Conservation (phyloP, 257 asterid species). For the Nicotiana obtusifolia region DNA sequence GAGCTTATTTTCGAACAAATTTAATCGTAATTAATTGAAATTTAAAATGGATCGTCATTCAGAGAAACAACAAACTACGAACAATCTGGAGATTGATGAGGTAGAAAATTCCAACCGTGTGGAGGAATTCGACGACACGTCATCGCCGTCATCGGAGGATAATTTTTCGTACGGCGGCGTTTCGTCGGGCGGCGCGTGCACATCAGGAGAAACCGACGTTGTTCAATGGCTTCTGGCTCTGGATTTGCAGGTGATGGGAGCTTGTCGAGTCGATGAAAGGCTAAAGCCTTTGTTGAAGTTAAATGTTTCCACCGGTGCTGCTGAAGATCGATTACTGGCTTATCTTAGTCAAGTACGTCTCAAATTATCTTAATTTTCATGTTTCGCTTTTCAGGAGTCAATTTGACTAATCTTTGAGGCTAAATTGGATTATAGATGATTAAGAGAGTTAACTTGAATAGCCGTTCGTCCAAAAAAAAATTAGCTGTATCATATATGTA, state of each 20-base stretch:
- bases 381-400: too few species aligned
- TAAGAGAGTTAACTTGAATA: too few species aligned
- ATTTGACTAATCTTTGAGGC: too few species aligned
- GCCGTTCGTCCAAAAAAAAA: too few species aligned
- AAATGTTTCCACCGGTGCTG: slow-evolving; percentile 54
- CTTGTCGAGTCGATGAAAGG: slow-evolving; percentile 96
- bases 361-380: not conserved
- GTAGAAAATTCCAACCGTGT: slow-evolving; percentile 14
- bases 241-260: slow-evolving; percentile 91
- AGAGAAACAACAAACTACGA: slow-evolving; percentile 35
- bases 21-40: not conserved
- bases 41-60: slow-evolving; percentile 39
- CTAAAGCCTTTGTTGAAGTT: slow-evolving; percentile 88
- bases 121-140: slow-evolving; percentile 36
- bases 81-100: slow-evolving; percentile 35
- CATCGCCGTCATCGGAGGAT: slow-evolving; percentile 39
- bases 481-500: too few species aligned
- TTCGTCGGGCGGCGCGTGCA: slow-evolving; percentile 47
- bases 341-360: slow-evolving; percentile 66
- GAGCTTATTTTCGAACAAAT: not conserved
- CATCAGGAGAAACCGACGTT: slow-evolving; percentile 40
- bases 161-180: slow-evolving; percentile 46
- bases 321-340: slow-evolving; percentile 71
- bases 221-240: slow-evolving; percentile 69
- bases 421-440: too few species aligned